Base-by-base conservation (phyloP, 1,284 basidiomycete genomes). In the Apiotrichum gracile region DNA sequence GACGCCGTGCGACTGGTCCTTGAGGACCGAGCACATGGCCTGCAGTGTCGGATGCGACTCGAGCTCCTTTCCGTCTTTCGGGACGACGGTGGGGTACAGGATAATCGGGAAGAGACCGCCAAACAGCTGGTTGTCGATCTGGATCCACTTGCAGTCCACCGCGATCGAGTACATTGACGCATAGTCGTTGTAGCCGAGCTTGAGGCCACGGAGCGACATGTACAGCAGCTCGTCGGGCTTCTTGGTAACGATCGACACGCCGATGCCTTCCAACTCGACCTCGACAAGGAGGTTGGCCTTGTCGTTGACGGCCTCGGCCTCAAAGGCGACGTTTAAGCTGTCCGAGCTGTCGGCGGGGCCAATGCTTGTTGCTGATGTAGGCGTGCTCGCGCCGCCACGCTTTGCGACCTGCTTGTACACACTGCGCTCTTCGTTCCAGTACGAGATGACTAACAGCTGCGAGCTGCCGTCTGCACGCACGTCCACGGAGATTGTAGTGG, bases 61-160 rank as follows among this genome's bases (percentile, higher is more conserved):
- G 40, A 87, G 82, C 59, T 84, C 85, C 29, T 81, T 81, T 42
- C 83, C 83, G 65, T 94, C 88, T 69, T 87, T 90, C 4, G 87
- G 81, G 37, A 98, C 82, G 0, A 91, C 89, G 2, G 91, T 93
- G 0, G 96, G 96, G 69, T 98, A 96, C 37, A 99, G 79, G 50
- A 98, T 85, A 57, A 99, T 93, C 0, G 96, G 93, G 79, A 88
- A 99, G 16, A 94, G 75, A 21, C 91, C 92, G 54, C 97, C 96
- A 61, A 97, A 94, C 9, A 99, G 82, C 73, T 99, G 96, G 69
- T 98, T 99, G 76, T 97, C 93, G 59, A 98, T 84, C 73, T 99
- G 94, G 26, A 99, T 81, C 72, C 82, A 87, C 45, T 90, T 91
- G 72, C 86, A 90, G n/a, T 87, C 84, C 40, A 97, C 45, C 47